Percentiles rank a stretch among this genome's conserved stretches.
These are phyloP conservation scores for Flueggea neowawraea DNA, from an alignment of 441 rosid species.

Conservation along the genomic window DNA sequence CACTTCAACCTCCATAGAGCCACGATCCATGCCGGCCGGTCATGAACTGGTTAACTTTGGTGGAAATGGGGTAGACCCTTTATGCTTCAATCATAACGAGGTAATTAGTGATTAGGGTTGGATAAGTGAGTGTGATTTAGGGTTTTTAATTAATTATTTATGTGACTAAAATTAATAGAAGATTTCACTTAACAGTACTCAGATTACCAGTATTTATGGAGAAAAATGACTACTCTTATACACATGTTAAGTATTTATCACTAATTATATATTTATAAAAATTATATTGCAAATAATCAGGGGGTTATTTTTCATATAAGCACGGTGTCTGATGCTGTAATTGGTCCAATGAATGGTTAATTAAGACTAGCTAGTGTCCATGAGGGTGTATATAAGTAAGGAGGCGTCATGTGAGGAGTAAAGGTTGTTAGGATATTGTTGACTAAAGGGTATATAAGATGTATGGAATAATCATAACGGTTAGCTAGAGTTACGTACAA, in stretches of 20 bases:
- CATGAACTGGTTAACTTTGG: slow-evolving; percentile 2
- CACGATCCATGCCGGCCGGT: slow-evolving; percentile 1
- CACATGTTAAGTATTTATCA: no score
- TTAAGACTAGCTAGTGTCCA: no score
- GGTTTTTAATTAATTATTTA: no score
- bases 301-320: no score
- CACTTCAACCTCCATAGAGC: slow-evolving; percentile 12
- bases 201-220: no score
- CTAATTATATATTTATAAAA: no score
- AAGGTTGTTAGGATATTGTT: slow-evolving; percentile 68
- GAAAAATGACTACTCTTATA: no score
- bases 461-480: slow-evolving; percentile 70
- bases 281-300: no score
- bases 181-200: no score
- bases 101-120: slow-evolving; percentile 30
- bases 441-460: slow-evolving; percentile 32
- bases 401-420: slow-evolving; percentile 18
- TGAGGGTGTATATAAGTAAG: background rate
- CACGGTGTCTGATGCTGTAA: no score
- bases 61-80: slow-evolving; percentile 3
- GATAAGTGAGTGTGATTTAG: background rate
- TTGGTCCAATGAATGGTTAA: no score
- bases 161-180: no score
- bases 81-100: slow-evolving; percentile 40
- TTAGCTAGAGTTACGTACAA: slow-evolving; percentile 53